Evolutionary conservation across 176 grass and related monocot species (phyloP).

Genomic region (Phyllostachys edulis): DNA sequence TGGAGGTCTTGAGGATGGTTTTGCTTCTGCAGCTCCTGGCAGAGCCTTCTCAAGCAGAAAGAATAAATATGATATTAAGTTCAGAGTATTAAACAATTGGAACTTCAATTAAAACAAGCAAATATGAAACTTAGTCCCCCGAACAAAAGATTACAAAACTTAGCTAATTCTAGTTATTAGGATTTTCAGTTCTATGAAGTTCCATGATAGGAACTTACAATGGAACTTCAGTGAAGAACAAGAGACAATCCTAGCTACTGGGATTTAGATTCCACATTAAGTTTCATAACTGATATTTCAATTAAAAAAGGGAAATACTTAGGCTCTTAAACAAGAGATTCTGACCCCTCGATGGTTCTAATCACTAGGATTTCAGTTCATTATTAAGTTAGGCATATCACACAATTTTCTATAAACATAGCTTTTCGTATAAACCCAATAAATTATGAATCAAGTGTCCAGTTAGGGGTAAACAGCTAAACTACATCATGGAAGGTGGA

Average conservation of each 20-base stretch:
- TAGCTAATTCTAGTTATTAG: background rate
- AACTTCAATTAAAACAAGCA: constrained; percentile 24
- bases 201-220: background rate
- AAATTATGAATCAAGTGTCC: background rate
- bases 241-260: background rate
- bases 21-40: constrained; percentile 44
- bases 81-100: background rate
- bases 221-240: background rate
- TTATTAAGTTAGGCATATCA: background rate
- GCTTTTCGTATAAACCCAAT: background rate
- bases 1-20: constrained; percentile 50
- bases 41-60: constrained; percentile 33
- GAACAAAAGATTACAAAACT: background rate
- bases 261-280: background rate
- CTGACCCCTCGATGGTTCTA: background rate
- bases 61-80: background rate
- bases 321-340: background rate
- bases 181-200: background rate
- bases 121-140: background rate
- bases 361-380: background rate
- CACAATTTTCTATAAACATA: background rate
- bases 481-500: constrained; percentile 2
- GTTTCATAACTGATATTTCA: background rate
- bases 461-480: background rate
- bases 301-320: background rate